Percentiles rank a stretch among this genome's conserved stretches.
phyloP scores from a whole-genome alignment of 2,329 filamentous ascomycete species.

The Fusarium tupiense region DNA sequence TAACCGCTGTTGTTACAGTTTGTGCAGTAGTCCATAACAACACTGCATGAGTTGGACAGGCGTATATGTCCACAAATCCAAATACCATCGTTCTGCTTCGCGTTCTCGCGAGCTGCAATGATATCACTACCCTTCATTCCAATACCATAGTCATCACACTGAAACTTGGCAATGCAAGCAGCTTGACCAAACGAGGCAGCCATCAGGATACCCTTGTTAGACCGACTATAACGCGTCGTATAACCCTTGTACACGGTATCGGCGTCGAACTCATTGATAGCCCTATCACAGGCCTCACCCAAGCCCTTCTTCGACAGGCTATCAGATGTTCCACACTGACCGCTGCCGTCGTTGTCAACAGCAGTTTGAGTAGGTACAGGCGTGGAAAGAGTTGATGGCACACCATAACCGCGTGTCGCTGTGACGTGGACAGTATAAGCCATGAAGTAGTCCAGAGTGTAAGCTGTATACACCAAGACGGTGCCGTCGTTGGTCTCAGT shows the following conservation, averaged over 20 bases:
- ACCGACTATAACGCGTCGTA: constrained; percentile 8
- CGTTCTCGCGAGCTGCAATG: constrained; percentile 7
- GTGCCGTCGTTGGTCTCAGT: constrained; percentile 9
- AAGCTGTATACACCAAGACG: constrained; percentile 5
- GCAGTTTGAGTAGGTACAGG: constrained; percentile 12
- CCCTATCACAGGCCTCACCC: constrained; percentile 5
- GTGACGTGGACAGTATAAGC: neutral
- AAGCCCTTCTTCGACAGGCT: constrained; percentile 7
- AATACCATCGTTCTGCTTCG: constrained; percentile 3
- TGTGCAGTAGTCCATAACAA: constrained; percentile 18
- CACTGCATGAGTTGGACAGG: constrained; percentile 14
- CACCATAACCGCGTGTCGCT: neutral
- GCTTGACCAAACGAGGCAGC: neutral
- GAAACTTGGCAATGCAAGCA: constrained; percentile 20
- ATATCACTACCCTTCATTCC: constrained; percentile 12
- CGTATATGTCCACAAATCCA: constrained; percentile 20
- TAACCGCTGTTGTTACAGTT: constrained; percentile 3
- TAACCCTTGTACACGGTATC: constrained; percentile 15
- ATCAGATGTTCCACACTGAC: constrained; percentile 17
- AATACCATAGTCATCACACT: constrained; percentile 25
- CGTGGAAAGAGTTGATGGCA: constrained; percentile 1
- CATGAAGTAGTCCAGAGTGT: neutral
- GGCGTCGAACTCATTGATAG: constrained; percentile 8
- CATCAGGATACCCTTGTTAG: constrained; percentile 4
- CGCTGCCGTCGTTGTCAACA: constrained; percentile 14